Conservation (phyloP, 495 filamentous ascomycete species). For the Neurospora discreta region DNA sequence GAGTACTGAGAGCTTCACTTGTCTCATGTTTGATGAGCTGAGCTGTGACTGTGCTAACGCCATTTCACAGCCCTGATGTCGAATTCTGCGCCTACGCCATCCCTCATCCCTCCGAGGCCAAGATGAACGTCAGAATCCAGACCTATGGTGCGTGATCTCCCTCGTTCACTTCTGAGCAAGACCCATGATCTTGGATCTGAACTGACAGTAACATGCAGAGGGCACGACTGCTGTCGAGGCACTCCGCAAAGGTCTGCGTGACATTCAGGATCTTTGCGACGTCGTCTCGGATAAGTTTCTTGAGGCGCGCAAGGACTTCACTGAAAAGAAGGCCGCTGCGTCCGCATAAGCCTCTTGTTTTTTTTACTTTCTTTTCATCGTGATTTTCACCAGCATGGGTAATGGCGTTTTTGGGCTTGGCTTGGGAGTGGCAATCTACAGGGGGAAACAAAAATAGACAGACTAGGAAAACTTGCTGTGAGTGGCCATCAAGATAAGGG, state of each 20-base stretch:
- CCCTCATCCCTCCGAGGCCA: constrained; percentile 86
- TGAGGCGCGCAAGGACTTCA: constrained; percentile 51
- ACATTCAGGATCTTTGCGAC: constrained; percentile 83
- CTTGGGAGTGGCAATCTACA: not conserved
- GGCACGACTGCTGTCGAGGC: constrained; percentile 70
- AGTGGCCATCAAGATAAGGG: not conserved
- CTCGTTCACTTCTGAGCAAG: not conserved
- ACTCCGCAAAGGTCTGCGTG: constrained; percentile 77
- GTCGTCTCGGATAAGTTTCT: constrained; percentile 82
- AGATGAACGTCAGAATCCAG: constrained; percentile 96
- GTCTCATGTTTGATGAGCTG: not conserved
- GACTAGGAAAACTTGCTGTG: not conserved
- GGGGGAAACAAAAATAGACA: not conserved
- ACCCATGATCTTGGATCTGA: not conserved
- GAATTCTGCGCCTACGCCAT: constrained; percentile 98
- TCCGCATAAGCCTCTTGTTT: not conserved
- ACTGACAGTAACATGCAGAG: constrained; percentile 36
- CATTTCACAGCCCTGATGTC: constrained; percentile 62
- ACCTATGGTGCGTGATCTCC: constrained; percentile 61
- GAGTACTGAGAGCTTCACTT: constrained; percentile 2
- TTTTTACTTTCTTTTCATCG: not conserved
- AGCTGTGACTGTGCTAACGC: not conserved
- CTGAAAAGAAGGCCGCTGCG: constrained; percentile 14
- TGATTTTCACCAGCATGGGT: constrained; percentile 1
- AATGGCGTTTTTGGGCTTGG: constrained; percentile 19